A percentile compares a stretch with the other conserved stretches of the same genome.
Conservation (phyloP, 1,284 basidiomycete genomes). For the Takashimella koratensis region DNA sequence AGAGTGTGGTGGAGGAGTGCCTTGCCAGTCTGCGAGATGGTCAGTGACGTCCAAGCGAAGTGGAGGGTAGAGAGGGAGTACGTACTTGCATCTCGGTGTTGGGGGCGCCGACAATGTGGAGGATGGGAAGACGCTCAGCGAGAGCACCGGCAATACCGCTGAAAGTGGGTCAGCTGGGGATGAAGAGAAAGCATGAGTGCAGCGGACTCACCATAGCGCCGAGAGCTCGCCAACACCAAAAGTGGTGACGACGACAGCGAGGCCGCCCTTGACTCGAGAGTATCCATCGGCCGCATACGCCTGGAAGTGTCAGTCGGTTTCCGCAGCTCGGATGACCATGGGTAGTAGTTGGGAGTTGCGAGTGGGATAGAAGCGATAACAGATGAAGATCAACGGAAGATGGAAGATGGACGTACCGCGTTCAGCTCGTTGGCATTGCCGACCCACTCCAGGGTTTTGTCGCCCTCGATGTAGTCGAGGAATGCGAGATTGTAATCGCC, state of each 20-base stretch:
- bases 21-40: constrained; percentile 45
- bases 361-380: too few species aligned
- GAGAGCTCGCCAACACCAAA: constrained; percentile 89
- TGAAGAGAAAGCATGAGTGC: neutral
- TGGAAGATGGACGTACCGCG: constrained; percentile 51
- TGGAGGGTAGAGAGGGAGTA: neutral
- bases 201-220: constrained; percentile 55
- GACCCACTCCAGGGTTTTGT: constrained; percentile 75
- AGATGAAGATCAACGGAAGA: too few species aligned
- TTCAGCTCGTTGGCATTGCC: constrained; percentile 90
- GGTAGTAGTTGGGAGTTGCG: too few species aligned
- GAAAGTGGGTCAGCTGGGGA: too few species aligned
- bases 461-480: constrained; percentile 77
- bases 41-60: constrained; percentile 1
- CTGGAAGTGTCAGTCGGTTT: too few species aligned
- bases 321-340: too few species aligned
- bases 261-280: constrained; percentile 72
- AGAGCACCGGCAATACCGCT: constrained; percentile 53
- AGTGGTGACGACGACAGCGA: constrained; percentile 69
- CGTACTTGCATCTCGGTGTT: constrained; percentile 48
- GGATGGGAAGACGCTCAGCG: constrained; percentile 84
- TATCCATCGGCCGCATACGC: constrained; percentile 94
- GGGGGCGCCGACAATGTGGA: constrained; percentile 88
- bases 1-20: constrained; percentile 78
- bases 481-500: constrained; percentile 86